Base-by-base conservation (phyloP, 139 green algal genomes). In the Dunaliella primolecta region DNA sequence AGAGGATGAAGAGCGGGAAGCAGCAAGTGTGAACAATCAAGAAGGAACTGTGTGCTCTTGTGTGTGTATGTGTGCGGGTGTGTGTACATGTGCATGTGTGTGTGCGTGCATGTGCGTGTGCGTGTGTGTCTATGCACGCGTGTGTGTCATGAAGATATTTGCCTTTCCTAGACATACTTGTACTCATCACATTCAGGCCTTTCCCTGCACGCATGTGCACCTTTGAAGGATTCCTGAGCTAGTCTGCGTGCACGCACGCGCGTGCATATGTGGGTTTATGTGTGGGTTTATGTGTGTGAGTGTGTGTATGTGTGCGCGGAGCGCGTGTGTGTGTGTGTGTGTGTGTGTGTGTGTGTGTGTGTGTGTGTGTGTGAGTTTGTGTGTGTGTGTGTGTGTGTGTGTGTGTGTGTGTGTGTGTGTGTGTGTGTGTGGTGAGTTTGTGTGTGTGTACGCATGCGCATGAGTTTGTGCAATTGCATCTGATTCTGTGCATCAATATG, bases 261-360 rank as follows among this genome's bases (percentile, higher is more conserved):
- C 36, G 75, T 46, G 75, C 23, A 34, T 64, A 1, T 30, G 24
- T 27, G n/a, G 30, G 21, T 81, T 33, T 34, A 34, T 36, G 77
- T n/a, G n/a, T n/a, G n/a, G n/a, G n/a, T n/a, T n/a, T n/a, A n/a
- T n/a, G n/a, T n/a, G n/a, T n/a, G n/a, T n/a, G n/a, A n/a, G n/a
- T n/a, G n/a, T 82, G 70, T 74, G 78, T 37, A 33, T 2, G 29
- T 83, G 80, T 75, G 80, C n/a, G n/a, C n/a, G n/a, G n/a, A n/a
- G n/a, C n/a, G n/a, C 38, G 32, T 29, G 29, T 75, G 80, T 36
- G 46, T n/a, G 3, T 38, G 46, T 75, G 75, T 46, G 75, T 34
- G 77, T 64, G 20, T 30, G 24, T 27, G n/a, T 70, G 21, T 81
- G 77, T 34, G 77, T 36, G 77, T n/a, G n/a, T n/a, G n/a, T n/a